Percentiles rank a stretch among this genome's conserved stretches.
phyloP scores from a whole-genome alignment of 805 yeast genomes.

The Starmerella stellata region DNA sequence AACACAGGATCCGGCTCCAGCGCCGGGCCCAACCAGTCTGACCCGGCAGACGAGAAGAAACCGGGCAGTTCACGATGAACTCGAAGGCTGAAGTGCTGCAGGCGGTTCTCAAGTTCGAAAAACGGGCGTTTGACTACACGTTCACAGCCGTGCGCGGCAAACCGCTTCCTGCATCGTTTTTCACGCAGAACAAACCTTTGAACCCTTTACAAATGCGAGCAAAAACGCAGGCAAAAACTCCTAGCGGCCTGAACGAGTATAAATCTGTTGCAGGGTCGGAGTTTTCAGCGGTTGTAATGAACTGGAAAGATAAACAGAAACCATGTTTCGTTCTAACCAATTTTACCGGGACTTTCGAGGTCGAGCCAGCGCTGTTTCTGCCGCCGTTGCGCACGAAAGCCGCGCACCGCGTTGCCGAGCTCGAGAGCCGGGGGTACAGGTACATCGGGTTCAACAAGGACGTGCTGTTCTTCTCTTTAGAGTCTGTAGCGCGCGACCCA shows the following conservation, averaged over 20 bases:
- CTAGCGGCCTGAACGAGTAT: not conserved
- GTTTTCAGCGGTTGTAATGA: not conserved
- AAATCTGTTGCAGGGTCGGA: not conserved
- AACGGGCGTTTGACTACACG: slow-evolving; percentile 1
- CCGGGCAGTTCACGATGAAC: not conserved
- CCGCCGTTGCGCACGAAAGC: not conserved
- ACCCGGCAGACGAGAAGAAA: slow-evolving; percentile 3
- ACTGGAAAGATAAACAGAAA: not conserved
- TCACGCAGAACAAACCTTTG: too few relatives aligned
- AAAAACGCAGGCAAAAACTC: not conserved
- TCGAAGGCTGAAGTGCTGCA: slow-evolving; percentile 6
- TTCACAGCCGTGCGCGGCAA: not conserved
- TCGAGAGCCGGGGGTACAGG: slow-evolving; percentile 34
- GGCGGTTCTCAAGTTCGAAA: slow-evolving; percentile 8
- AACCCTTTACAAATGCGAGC: too few relatives aligned
- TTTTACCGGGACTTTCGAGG: not conserved
- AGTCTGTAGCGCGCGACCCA: too few relatives aligned
- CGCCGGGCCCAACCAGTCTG: not conserved
- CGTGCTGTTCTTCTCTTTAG: slow-evolving; percentile 27
- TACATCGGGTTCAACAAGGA: slow-evolving; percentile 31
- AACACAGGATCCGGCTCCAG: not conserved
- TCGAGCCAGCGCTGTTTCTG: not conserved
- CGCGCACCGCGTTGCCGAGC: slow-evolving; percentile 24
- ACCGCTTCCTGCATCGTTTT: not conserved
- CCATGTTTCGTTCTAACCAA: not conserved